Evolutionary conservation across 2,329 filamentous ascomycete species (phyloP).

Genomic region (Aureobasidium sp.): DNA sequence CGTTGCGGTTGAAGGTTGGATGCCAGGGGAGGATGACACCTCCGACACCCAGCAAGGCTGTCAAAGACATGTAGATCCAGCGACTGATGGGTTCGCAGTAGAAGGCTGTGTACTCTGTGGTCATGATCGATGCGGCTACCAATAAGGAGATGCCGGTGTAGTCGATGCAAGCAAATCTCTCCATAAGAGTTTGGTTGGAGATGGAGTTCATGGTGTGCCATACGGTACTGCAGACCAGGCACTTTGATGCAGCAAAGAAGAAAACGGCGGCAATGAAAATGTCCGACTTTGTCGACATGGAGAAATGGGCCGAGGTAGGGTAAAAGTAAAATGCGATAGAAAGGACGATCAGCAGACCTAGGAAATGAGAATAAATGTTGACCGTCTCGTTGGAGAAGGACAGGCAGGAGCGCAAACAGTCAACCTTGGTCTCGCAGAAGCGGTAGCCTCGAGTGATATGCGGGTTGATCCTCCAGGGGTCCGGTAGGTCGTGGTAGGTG

Average conservation of each 20-base stretch:
- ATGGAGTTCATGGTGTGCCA: constrained; percentile 99
- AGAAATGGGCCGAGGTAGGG: constrained; percentile 79
- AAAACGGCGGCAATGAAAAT: constrained; percentile 88
- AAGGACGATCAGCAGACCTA: constrained; percentile 83
- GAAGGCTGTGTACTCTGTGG: constrained; percentile 96
- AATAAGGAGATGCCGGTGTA: constrained; percentile 96
- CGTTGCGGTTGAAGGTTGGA: constrained; percentile 82
- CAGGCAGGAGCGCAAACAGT: constrained; percentile 74
- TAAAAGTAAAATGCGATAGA: constrained; percentile 94
- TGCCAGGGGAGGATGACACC: constrained; percentile 95
- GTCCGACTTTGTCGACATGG: constrained; percentile 76
- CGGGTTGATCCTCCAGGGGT: constrained; percentile 90
- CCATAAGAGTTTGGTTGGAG: constrained; percentile 79
- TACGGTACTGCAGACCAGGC: constrained; percentile 85
- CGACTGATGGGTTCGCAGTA: constrained; percentile 90
- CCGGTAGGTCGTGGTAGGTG: constrained; percentile 79
- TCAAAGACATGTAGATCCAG: constrained; percentile 77
- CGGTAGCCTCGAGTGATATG: constrained; percentile 90
- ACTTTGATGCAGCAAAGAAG: constrained; percentile 93
- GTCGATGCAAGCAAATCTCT: constrained; percentile 94
- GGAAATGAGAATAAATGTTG: constrained; percentile 95
- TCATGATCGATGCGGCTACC: constrained; percentile 94
- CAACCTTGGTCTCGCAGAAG: constrained; percentile 84
- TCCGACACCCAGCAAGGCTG: constrained; percentile 71
- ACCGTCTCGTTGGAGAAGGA: constrained; percentile 84